Evolutionary conservation across 108 stramenopile genomes (phyloP).

Genomic region (Stephanodiscus minutulus): DNA sequence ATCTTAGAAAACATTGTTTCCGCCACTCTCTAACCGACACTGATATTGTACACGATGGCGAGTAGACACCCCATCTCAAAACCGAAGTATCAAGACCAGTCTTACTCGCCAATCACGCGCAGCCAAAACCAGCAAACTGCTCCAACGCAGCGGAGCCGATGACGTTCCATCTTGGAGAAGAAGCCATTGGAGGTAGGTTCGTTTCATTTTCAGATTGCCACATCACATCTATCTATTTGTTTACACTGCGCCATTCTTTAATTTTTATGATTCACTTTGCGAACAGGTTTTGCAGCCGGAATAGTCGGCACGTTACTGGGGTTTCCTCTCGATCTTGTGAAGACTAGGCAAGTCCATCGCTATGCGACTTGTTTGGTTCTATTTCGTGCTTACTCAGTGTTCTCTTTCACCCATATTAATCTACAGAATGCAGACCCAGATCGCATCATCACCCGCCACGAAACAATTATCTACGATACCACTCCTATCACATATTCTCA

Average conservation of each 20-base stretch:
- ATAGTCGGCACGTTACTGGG: constrained; percentile 90
- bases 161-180: constrained; percentile 60
- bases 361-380: constrained; percentile 14
- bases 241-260: background rate
- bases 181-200: constrained; percentile 55
- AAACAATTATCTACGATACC: constrained; percentile 27
- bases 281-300: constrained; percentile 70
- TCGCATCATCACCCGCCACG: constrained; percentile 36
- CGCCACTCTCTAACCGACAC: too few species aligned
- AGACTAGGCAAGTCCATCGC: constrained; percentile 40
- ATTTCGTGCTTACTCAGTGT: constrained; percentile 33
- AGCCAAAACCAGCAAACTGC: constrained; percentile 2
- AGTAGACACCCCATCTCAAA: too few species aligned
- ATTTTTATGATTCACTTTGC: background rate
- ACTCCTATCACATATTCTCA: constrained; percentile 55
- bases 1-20: too few species aligned
- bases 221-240: background rate
- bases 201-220: background rate
- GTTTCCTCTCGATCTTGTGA: constrained; percentile 81
- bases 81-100: background rate
- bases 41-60: too few species aligned
- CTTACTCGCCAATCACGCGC: background rate
- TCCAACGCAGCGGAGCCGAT: constrained; percentile 6
- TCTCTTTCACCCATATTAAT: constrained; percentile 30
- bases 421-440: constrained; percentile 38